phyloP scores from a whole-genome alignment of 1,284 basidiomycete genomes.

The Boletus sp. region DNA sequence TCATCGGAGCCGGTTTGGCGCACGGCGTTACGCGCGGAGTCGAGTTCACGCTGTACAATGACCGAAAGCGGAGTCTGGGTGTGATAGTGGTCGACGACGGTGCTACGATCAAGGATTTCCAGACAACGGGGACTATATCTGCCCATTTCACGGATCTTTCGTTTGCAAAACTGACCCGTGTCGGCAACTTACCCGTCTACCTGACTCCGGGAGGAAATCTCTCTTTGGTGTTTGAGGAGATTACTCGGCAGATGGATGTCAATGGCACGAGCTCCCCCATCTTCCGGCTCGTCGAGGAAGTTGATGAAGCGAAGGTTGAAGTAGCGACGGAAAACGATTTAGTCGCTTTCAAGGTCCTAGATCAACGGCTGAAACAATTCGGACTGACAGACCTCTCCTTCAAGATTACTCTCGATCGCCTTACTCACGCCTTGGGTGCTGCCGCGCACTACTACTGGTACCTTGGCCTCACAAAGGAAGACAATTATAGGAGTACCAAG shows the following conservation, averaged over 20 bases:
- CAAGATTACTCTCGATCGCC: background rate
- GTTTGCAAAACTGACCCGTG: constrained; percentile 14
- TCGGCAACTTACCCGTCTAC: constrained; percentile 5
- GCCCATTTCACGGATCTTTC: background rate
- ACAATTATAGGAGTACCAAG: background rate
- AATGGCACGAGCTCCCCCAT: background rate
- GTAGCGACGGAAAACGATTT: background rate
- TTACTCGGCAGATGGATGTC: background rate
- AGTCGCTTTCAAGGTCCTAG: constrained; percentile 13
- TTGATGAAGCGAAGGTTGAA: constrained; percentile 12
- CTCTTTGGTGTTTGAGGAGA: background rate
- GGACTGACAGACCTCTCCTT: constrained; percentile 9
- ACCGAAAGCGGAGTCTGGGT: background rate
- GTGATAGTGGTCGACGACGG: constrained; percentile 6
- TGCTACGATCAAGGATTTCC: constrained; percentile 16
- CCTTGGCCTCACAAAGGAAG: constrained; percentile 15
- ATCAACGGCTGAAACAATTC: constrained; percentile 10
- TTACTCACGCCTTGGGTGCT: constrained; percentile 5
- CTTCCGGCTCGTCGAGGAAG: background rate
- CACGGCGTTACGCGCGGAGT: constrained; percentile 16
- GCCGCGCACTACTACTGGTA: constrained; percentile 26
- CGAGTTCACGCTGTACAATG: constrained; percentile 17
- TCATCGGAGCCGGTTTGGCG: constrained; percentile 17
- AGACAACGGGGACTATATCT: constrained; percentile 8
- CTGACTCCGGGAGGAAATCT: background rate